Evolutionary conservation across 108 stramenopile genomes (phyloP).

Genomic region (Cylindrotheca closterium): DNA sequence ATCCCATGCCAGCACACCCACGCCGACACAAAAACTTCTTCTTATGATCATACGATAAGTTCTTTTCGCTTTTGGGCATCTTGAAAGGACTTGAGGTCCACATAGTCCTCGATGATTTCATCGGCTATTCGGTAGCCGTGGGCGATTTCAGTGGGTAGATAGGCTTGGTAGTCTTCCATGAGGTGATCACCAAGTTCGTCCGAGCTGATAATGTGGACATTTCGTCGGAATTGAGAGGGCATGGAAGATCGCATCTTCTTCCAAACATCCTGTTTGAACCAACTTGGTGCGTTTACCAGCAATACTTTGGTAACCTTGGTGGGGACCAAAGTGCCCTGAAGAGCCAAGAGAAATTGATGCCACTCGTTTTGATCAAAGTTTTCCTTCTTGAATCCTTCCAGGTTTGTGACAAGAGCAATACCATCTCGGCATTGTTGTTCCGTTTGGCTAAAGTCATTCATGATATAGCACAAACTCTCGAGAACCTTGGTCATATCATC

Average conservation of each 20-base stretch:
- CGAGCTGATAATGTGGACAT: conserved; percentile 38
- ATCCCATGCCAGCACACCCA: too few relatives aligned
- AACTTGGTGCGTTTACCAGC: conserved; percentile 57
- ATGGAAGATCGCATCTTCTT: conserved; percentile 47
- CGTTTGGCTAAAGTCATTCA: conserved; percentile 36
- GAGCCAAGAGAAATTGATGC: conserved; percentile 43
- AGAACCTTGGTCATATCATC: conserved; percentile 44
- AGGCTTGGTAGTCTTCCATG: conserved; percentile 21
- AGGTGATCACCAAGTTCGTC: conserved; percentile 25
- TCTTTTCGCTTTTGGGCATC: background rate
- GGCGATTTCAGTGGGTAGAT: conserved; percentile 44
- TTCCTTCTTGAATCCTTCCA: conserved; percentile 50
- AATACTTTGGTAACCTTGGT: conserved; percentile 40
- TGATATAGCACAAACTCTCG: conserved; percentile 48
- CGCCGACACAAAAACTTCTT: background rate
- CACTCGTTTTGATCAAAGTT: conserved; percentile 51
- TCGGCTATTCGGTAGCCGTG: conserved; percentile 23
- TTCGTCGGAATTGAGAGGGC: conserved; percentile 35
- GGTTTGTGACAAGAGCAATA: conserved; percentile 54
- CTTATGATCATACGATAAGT: background rate
- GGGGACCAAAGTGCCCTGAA: conserved; percentile 47
- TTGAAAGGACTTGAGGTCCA: background rate
- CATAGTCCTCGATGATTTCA: conserved; percentile 30
- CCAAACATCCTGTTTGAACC: conserved; percentile 50
- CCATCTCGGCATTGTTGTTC: conserved; percentile 37